A percentile compares a stretch with the other conserved stretches of the same genome.
phyloP scores from a whole-genome alignment of 176 grass and related monocot genomes.

The Oryza punctata region DNA sequence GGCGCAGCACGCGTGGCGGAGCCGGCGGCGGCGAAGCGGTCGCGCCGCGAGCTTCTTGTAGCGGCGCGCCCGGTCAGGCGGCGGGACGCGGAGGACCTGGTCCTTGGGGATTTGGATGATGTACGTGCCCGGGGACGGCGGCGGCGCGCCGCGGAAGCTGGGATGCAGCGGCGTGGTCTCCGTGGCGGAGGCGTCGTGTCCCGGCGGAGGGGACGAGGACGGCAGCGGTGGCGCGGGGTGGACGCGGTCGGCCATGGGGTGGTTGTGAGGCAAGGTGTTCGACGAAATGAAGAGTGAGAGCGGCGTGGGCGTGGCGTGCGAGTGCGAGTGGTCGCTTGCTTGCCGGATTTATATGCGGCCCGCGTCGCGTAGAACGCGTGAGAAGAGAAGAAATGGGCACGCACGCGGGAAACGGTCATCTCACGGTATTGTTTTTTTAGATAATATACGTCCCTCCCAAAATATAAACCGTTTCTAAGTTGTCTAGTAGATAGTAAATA shows the following conservation, averaged over 20 bases:
- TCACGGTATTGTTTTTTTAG: too few relatives aligned
- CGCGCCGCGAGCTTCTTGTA: conserved; percentile 51
- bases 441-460: too few relatives aligned
- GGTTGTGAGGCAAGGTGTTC: neutral
- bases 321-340: neutral
- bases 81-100: conserved; percentile 74
- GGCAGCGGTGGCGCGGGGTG: conserved; percentile 20
- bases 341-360: neutral
- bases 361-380: neutral
- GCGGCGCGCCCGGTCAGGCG: conserved; percentile 55
- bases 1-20: conserved; percentile 42
- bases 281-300: neutral
- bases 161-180: conserved; percentile 37
- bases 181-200: neutral
- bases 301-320: too few relatives aligned
- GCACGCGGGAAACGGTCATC: too few relatives aligned
- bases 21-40: conserved; percentile 29
- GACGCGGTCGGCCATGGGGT: conserved; percentile 54
- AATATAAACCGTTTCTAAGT: too few relatives aligned
- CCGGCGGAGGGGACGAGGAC: neutral
- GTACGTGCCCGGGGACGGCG: conserved; percentile 44
- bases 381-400: too few relatives aligned
- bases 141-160: neutral
- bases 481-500: too few relatives aligned
- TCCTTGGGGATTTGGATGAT: conserved; percentile 82